Conservation (phyloP, 495 filamentous ascomycete genomes). For the Arthonia radiata region DNA sequence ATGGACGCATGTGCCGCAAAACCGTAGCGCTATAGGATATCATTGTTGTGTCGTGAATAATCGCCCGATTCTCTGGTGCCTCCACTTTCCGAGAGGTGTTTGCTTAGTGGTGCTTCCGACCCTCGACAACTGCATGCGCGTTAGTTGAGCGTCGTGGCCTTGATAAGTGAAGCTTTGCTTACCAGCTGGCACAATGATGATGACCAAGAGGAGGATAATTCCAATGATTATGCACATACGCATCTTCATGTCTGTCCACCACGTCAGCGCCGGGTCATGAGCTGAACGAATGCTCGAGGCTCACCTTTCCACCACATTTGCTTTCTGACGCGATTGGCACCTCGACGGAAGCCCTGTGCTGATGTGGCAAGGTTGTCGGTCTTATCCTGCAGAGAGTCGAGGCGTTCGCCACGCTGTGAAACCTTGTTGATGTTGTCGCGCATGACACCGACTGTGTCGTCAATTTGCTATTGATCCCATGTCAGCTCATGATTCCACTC, state of each 20-base stretch:
- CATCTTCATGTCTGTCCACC: slow-evolving; percentile 99
- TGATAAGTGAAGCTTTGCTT: too few relatives aligned
- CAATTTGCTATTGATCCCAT: slow-evolving; percentile 79
- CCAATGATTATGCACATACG: slow-evolving; percentile 78
- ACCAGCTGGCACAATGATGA: slow-evolving; percentile 85
- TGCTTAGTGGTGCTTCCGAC: too few relatives aligned
- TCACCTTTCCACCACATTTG: slow-evolving; percentile 3
- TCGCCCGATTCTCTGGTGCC: too few relatives aligned
- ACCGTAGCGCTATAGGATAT: too few relatives aligned
- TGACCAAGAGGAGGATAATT: slow-evolving; percentile 63
- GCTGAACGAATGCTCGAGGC: background rate
- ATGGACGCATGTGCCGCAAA: too few relatives aligned
- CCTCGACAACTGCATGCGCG: too few relatives aligned
- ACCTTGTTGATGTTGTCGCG: slow-evolving; percentile 86
- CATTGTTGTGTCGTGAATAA: too few relatives aligned
- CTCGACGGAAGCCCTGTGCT: slow-evolving; percentile 80
- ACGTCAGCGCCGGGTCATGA: slow-evolving; percentile 25
- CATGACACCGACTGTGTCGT: slow-evolving; percentile 81
- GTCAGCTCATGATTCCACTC: too few relatives aligned
- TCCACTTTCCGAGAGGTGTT: too few relatives aligned
- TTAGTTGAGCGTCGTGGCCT: too few relatives aligned
- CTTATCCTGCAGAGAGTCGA: slow-evolving; percentile 84
- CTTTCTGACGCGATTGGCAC: slow-evolving; percentile 87
- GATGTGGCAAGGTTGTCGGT: slow-evolving; percentile 78
- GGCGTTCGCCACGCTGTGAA: slow-evolving; percentile 66